Conservation (phyloP, 2,329 filamentous ascomycete species). For the Akanthomyces muscarius region DNA sequence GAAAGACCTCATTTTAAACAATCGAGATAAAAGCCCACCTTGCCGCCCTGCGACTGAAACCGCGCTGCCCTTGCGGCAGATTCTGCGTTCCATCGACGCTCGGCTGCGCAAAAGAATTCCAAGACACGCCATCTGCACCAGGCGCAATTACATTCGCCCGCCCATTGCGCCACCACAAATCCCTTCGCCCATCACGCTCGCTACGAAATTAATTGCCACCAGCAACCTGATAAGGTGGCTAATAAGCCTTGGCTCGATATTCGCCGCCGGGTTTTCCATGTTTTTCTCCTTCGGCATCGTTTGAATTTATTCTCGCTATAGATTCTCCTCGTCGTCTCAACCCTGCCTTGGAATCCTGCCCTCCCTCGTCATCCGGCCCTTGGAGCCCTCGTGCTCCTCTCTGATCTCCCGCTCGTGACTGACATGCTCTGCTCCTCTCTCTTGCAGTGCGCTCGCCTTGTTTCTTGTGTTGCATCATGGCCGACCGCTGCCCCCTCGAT, state of each 20-base stretch:
- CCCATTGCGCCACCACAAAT: neutral
- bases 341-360: neutral
- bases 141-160: neutral
- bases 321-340: neutral
- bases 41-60: neutral
- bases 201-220: neutral
- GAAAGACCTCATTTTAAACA: slow-evolving; percentile 9
- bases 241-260: neutral
- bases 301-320: neutral
- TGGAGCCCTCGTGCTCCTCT: neutral
- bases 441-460: neutral
- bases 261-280: neutral
- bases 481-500: neutral
- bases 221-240: neutral
- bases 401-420: neutral
- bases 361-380: neutral
- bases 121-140: neutral
- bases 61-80: neutral
- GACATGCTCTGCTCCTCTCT: slow-evolving; percentile 7
- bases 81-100: neutral
- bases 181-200: neutral
- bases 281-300: neutral
- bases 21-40: neutral
- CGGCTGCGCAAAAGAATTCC: neutral
- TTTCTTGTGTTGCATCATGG: slow-evolving; percentile 2